Conservation (phyloP, 768 basidiomycete genomes). For the Zangia roseola region DNA sequence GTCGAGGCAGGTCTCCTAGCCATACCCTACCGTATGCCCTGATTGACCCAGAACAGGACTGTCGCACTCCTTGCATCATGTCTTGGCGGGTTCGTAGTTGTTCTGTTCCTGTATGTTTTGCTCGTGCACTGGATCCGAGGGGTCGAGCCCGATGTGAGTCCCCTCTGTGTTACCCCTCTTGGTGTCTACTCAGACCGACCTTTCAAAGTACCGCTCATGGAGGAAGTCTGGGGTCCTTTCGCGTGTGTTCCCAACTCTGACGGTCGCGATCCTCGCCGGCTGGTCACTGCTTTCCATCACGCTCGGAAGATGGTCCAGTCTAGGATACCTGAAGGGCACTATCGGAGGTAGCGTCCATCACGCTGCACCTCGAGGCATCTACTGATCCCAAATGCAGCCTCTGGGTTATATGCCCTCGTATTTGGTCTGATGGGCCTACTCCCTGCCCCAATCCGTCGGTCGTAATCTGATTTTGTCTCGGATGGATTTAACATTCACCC, state of each 20-base stretch:
- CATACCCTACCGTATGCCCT: background rate
- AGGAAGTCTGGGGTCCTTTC: constrained; percentile 67
- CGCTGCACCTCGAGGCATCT: background rate
- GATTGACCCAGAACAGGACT: constrained; percentile 39
- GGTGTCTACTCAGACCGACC: background rate
- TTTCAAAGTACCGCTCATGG: constrained; percentile 69
- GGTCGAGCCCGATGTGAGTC: constrained; percentile 65
- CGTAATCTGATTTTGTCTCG: constrained; percentile 37
- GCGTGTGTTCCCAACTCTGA: constrained; percentile 67
- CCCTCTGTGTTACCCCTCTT: background rate
- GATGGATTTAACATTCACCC: background rate
- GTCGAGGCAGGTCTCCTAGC: constrained; percentile 44
- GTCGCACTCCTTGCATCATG: constrained; percentile 53
- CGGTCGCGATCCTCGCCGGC: constrained; percentile 65
- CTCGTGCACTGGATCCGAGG: constrained; percentile 66
- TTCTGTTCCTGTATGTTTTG: constrained; percentile 72
- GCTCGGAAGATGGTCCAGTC: constrained; percentile 62
- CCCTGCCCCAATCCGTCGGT: constrained; percentile 57
- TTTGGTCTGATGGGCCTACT: constrained; percentile 78
- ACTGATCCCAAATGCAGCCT: constrained; percentile 43
- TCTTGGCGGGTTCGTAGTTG: constrained; percentile 58
- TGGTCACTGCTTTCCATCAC: constrained; percentile 63
- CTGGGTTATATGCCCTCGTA: constrained; percentile 63
- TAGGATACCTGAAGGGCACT: constrained; percentile 63
- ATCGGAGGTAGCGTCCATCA: constrained; percentile 50